Percentiles rank a stretch among this genome's conserved stretches.
phyloP scores from a whole-genome alignment of 148 eudicot species.

The Rhododendron kiyosumense region DNA sequence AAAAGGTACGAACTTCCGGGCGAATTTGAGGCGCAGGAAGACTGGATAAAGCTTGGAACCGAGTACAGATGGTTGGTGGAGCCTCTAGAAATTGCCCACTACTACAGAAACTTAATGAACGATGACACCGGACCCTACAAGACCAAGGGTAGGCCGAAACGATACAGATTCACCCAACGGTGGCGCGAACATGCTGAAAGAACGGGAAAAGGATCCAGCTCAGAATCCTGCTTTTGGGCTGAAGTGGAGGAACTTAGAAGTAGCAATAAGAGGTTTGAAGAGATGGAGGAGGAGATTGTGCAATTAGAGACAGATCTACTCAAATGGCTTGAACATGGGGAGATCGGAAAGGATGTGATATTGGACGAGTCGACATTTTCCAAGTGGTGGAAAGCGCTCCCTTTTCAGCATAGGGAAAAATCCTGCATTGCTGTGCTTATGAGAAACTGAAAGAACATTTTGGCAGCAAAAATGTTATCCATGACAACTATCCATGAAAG shows the following conservation, averaged over 20 bases:
- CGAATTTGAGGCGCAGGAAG: conserved; percentile 59
- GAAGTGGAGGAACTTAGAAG: conserved; percentile 70
- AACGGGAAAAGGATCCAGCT: conserved; percentile 32
- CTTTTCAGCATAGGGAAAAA: conserved; percentile 39
- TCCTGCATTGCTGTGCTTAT: conserved; percentile 42
- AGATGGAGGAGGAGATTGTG: conserved; percentile 38
- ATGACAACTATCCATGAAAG: too few relatives aligned
- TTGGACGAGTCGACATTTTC: conserved; percentile 60
- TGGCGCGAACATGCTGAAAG: conserved; percentile 76
- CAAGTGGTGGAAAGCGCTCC: conserved; percentile 82
- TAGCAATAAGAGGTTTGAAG: conserved; percentile 27
- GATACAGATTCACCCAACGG: conserved; percentile 62
- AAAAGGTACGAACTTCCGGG: conserved; percentile 76
- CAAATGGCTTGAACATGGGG: conserved; percentile 32
- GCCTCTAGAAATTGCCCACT: conserved; percentile 88
- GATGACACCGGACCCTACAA: conserved; percentile 85
- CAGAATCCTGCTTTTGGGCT: conserved; percentile 88
- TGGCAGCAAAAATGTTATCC: neutral
- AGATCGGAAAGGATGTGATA: conserved; percentile 54
- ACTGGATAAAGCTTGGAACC: conserved; percentile 90
- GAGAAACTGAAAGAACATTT: neutral
- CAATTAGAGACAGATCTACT: conserved; percentile 35
- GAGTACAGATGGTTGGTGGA: conserved; percentile 63
- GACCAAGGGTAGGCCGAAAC: conserved; percentile 59
- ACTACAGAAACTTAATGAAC: conserved; percentile 62